Base-by-base conservation (phyloP, 495 filamentous ascomycete species). In the Aspergillus incahuasiensis region DNA sequence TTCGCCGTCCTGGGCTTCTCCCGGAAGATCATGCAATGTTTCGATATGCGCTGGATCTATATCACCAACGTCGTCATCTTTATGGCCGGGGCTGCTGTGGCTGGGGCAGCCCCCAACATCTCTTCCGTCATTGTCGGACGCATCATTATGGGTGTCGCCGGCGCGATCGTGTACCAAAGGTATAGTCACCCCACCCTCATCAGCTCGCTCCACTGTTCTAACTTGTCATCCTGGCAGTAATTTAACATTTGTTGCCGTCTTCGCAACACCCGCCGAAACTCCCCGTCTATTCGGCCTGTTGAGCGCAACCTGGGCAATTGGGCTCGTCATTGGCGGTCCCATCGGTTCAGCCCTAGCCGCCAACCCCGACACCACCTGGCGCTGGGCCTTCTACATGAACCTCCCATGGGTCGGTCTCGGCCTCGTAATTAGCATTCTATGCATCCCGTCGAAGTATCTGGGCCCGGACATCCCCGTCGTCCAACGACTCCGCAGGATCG, bases 351-450 rank as follows among this genome's bases (percentile, higher is more conserved):
- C 80, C 32, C 73, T 75, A 0, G 86, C 86, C 58, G 70, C 78
- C 16, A 70, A 75, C 52, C 65, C 59, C 20, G 43, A 45, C n/a
- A 73, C 74, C 28, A 78, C 72, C 3, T 83, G 78, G 79, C 55
- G 81, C 28, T 83, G 80, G 82, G 81, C 79, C 35, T 88, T 88
- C 63, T 89, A 85, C 66, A 77, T 88, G 60, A 89, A 86, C 62
- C 68, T 86, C 15, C 57, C 72, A 45, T 68, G 83, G 15, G 76
- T 71, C 24, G 83, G 64, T 6, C 51, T 75, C 7, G 69, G 70
- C 15, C 65, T 74, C 0, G 78, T 79, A 0, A 65, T 78, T 35
- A 81, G 75, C 52, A 13, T 85, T 39, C 71, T 83, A 55, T 58
- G 76, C 54, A 61, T 85, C 6, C 80, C 79, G 7, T 35, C 19